phyloP scores from a whole-genome alignment of 2,329 filamentous ascomycete genomes.

The Cytospora piceicola region DNA sequence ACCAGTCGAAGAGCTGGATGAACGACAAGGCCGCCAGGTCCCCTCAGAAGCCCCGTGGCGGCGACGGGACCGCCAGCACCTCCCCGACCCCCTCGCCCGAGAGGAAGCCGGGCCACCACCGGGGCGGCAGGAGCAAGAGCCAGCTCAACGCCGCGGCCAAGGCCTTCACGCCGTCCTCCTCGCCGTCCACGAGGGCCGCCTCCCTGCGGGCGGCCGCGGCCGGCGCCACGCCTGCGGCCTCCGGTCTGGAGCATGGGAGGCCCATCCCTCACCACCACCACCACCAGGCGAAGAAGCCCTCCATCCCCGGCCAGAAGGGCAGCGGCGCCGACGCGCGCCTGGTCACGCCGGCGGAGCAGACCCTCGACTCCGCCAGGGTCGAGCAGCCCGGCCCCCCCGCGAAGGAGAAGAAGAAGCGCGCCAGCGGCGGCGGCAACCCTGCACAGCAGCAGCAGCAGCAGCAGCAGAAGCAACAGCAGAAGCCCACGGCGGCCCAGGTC shows the following conservation, averaged over 20 bases:
- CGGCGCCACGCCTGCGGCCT: not conserved
- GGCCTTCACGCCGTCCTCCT: constrained; percentile 29
- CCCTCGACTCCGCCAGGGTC: constrained; percentile 15
- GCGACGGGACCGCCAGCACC: not conserved
- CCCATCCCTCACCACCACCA: constrained; percentile 3
- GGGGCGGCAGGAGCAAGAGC: not conserved
- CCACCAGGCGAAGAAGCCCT: constrained; percentile 18
- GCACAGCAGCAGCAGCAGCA: not conserved
- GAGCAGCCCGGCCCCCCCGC: constrained; percentile 23
- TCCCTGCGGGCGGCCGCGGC: not conserved
- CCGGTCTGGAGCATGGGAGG: not conserved
- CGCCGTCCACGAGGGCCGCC: not conserved
- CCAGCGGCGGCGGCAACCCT: not conserved
- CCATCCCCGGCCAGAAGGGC: constrained; percentile 14
- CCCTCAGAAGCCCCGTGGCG: constrained; percentile 10
- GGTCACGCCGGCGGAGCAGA: constrained; percentile 26
- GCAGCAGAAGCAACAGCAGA: constrained; percentile 6
- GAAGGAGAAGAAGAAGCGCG: constrained; percentile 22
- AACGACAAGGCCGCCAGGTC: constrained; percentile 15
- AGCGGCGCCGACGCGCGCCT: constrained; percentile 18
- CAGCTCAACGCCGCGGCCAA: constrained; percentile 32
- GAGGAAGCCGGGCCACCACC: constrained; percentile 1
- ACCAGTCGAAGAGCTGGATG: not conserved
- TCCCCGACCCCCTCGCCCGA: constrained; percentile 23
- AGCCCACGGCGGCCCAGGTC: constrained; percentile 1